A percentile compares a stretch with the other conserved stretches of the same genome.
phyloP scores from a whole-genome alignment of 805 yeast species.

The Zygosaccharomyces gambellarensis region DNA sequence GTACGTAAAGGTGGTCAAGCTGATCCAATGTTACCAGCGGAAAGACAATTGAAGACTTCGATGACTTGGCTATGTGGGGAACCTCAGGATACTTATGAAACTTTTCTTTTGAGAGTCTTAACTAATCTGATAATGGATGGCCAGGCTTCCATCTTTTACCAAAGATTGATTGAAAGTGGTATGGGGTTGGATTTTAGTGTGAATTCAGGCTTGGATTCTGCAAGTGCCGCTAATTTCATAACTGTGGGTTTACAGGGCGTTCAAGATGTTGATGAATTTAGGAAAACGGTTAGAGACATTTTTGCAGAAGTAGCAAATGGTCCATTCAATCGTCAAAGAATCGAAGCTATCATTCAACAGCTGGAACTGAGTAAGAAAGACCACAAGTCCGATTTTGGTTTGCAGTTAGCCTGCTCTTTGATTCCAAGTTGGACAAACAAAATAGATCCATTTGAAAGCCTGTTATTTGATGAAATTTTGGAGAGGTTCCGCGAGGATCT shows the following conservation, averaged over 20 bases:
- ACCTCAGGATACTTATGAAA: slow-evolving; percentile 62
- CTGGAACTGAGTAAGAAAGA: slow-evolving; percentile 78
- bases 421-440: slow-evolving; percentile 85
- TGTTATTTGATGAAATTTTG: slow-evolving; percentile 62
- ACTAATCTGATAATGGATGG: slow-evolving; percentile 78
- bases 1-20: slow-evolving; percentile 63
- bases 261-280: slow-evolving; percentile 44
- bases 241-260: slow-evolving; percentile 85
- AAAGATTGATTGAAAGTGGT: slow-evolving; percentile 79
- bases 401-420: slow-evolving; percentile 64
- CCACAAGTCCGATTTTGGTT: slow-evolving; percentile 86
- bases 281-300: slow-evolving; percentile 43
- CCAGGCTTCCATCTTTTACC: slow-evolving; percentile 85
- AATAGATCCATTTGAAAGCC: slow-evolving; percentile 63
- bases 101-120: slow-evolving; percentile 67
- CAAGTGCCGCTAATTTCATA: slow-evolving; percentile 70
- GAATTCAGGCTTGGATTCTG: slow-evolving; percentile 81
- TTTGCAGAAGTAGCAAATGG: slow-evolving; percentile 40
- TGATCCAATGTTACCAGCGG: slow-evolving; percentile 67
- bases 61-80: slow-evolving; percentile 84
- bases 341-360: slow-evolving; percentile 87
- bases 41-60: slow-evolving; percentile 72
- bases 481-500: slow-evolving; percentile 59
- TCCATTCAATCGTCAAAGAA: slow-evolving; percentile 52
- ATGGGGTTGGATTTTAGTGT: slow-evolving; percentile 81